Conservation (phyloP, 768 basidiomycete genomes). For the Trametes elegans region DNA sequence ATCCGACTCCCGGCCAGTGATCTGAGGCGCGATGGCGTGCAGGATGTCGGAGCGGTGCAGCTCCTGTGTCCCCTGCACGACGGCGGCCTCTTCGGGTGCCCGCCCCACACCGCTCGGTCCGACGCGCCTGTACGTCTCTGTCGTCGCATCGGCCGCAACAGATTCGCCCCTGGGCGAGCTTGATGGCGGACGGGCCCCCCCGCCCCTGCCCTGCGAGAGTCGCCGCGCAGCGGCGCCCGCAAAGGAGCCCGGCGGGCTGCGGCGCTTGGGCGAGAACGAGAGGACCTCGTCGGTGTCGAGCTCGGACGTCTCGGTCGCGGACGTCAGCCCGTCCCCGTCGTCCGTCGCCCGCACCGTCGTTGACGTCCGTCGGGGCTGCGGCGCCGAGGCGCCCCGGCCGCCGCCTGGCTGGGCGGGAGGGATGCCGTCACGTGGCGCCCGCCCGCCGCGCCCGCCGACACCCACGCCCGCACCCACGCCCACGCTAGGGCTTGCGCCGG, state of each 20-base stretch:
- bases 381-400: constrained; percentile 3
- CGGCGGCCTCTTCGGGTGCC: too few relatives aligned
- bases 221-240: constrained; percentile 24
- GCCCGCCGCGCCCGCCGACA: background rate
- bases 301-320: constrained; percentile 38
- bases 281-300: constrained; percentile 69
- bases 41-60: constrained; percentile 10
- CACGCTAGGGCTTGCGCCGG: background rate
- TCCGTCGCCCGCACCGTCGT: background rate
- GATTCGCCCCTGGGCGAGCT: background rate
- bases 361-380: constrained; percentile 7
- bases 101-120: too few relatives aligned
- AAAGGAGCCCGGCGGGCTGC: constrained; percentile 25
- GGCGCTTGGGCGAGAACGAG: constrained; percentile 65
- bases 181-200: background rate
- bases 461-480: too few relatives aligned
- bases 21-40: constrained; percentile 9
- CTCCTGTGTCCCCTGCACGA: too few relatives aligned
- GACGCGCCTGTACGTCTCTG: too few relatives aligned
- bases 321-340: constrained; percentile 25
- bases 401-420: background rate
- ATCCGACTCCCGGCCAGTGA: background rate
- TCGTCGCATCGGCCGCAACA: too few relatives aligned
- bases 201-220: background rate
- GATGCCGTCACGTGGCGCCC: background rate